phyloP scores from a whole-genome alignment of 2,329 filamentous ascomycete species.

The Exophiala viscosa region DNA sequence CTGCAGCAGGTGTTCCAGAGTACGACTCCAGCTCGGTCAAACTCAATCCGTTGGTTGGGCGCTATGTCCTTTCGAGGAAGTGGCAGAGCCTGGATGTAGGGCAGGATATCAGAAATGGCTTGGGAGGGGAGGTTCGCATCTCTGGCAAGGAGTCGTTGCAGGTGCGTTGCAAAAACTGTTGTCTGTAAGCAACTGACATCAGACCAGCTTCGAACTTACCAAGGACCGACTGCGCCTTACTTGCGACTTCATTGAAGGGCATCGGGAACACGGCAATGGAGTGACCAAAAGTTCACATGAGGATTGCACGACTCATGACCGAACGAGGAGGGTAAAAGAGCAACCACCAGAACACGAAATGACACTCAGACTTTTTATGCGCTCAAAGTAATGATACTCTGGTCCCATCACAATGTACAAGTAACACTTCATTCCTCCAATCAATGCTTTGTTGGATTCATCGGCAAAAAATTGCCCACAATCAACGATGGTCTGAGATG shows the following conservation, averaged over 20 bases:
- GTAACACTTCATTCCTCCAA: not conserved
- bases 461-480: conserved; percentile 92
- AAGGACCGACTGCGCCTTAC: conserved; percentile 18
- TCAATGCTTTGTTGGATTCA: conserved; percentile 39
- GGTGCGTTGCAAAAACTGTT: conserved; percentile 29
- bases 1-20: conserved; percentile 39
- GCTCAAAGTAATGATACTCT: not conserved
- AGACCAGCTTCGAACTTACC: conserved; percentile 4
- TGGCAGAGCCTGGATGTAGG: conserved; percentile 21
- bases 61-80: conserved; percentile 18
- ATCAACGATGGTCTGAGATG: conserved; percentile 76
- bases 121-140: conserved; percentile 1
- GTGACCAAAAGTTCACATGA: not conserved
- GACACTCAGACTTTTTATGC: not conserved
- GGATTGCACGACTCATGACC: not conserved
- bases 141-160: conserved; percentile 17
- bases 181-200: not conserved
- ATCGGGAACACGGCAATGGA: conserved; percentile 4
- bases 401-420: conserved; percentile 4
- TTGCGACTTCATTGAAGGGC: conserved; percentile 6
- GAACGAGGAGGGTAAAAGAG: not conserved
- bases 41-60: conserved; percentile 9
- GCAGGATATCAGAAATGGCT: conserved; percentile 14
- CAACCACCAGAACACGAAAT: not conserved
- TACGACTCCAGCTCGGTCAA: conserved; percentile 34